Evolutionary conservation across 208 protist species (phyloP), one percentile per base, ranked within the genome.

Genomic region (Crithidia thermophila): DNA sequence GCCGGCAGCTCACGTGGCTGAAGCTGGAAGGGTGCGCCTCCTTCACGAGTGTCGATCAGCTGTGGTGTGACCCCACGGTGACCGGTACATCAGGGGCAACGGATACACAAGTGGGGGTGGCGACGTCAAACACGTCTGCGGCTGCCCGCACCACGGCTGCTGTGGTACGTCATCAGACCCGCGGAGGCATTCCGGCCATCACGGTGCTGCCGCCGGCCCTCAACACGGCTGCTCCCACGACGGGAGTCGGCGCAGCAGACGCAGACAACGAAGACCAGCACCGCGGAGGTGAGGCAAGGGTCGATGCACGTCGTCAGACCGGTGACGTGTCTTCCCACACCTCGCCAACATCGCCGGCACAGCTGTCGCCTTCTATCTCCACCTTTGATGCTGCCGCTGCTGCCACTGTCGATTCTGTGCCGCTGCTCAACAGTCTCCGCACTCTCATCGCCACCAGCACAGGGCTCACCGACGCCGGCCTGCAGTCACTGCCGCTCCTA

Each of bases 21-120:
- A 76, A 75, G 37, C 52, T 89, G n/a, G 67, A 80, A 28, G 75
- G 73, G 9, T 85, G 80, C 56, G 21, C 67, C 4, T 67, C 64
- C 0, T 40, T 89, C 39, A 50, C 56, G 6, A 33, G 51, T 16
- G 31, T 85, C 0, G 23, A 60, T 16, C 71, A 69, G 69, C 65
- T 85, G 16, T 65, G 83, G 62, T 23, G 14, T 59, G 47, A 33
- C 13, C 27, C 8, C 33, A 39, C 25, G 39, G 42, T 18, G 49
- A 13, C 5, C 27, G 31, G 0, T 28, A 40, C 9, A 51, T 45
- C 23, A n/a, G n/a, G n/a, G n/a, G n/a, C n/a, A n/a, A n/a, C n/a
- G n/a, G n/a, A n/a, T n/a, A n/a, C n/a, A n/a, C n/a, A n/a, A n/a
- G n/a, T n/a, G n/a, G n/a, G n/a, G n/a, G n/a, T n/a, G n/a, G 7